Base-by-base conservation (phyloP, 192 early-diverging fungal genomes). In the Spinellus fusiger region DNA sequence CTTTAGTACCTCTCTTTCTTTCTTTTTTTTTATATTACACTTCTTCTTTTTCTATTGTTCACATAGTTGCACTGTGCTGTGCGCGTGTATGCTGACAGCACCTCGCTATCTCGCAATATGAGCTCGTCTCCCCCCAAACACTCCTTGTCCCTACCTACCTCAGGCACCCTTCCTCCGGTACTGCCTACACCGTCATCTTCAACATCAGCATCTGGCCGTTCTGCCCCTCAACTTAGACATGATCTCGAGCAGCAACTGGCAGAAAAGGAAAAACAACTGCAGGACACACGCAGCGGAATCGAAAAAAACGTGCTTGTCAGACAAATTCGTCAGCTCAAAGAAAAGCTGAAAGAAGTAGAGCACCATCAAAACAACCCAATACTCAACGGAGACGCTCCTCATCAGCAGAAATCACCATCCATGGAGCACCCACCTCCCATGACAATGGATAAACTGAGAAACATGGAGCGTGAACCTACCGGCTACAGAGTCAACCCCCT, bases 371-470 rank as follows among this genome's bases (percentile, higher is more conserved):
- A 46, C 10, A 44, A 60, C 28, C 56, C n/a, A 38, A 15, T 23
- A 18, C 40, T n/a, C 15, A 18, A 12, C 40, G 40, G 40, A 2
- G 13, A 44, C 18, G 40, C 13, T 12, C 3, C 2, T 44, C 3
- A 26, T 32, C 35, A 48, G 18, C 25, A 44, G 26, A 38, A 15
- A 18, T 33, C 54, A 8, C 18, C 27, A 15, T 37, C 54, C 26
- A 18, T 2, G 15, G 55, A 56, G n/a, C 53, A 68, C 2, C 15
- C 61, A 27, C 53, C 48, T 16, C 62, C 65, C 25, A 61, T 34
- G 22, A 69, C 67, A 28, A 47, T 54, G 47, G 71, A 73, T 38
- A 68, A 62, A 49, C 40, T 73, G n/a, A 53, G 57, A 12, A 35
- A 48, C 32, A 34, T 73, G 28, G 65, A 73, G 47, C 61, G 66